These are phyloP conservation scores for Cystobasidiopsis lactophilus DNA, from an alignment of 768 basidiomycete genomes.

Conservation along the genomic window DNA sequence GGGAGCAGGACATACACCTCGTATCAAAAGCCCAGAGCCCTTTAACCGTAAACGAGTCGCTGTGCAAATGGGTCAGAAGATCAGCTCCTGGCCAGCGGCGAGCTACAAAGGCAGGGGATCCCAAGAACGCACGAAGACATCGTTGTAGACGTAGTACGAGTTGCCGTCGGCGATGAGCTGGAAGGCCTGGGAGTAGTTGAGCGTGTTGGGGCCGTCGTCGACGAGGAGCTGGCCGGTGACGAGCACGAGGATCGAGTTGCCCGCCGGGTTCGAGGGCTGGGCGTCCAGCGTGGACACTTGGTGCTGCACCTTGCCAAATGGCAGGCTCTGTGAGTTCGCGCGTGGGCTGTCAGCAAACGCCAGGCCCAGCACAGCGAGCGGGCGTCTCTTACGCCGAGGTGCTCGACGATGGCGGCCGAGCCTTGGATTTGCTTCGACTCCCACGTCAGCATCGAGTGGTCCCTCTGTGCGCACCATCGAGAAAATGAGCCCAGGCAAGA, in stretches of 20 bases:
- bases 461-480: slow-evolving; percentile 33
- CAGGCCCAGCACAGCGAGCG: background rate
- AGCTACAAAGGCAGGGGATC: too few species aligned
- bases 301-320: slow-evolving; percentile 64
- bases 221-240: slow-evolving; percentile 76
- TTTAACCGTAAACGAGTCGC: too few species aligned
- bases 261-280: slow-evolving; percentile 48
- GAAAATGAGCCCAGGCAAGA: slow-evolving; percentile 8
- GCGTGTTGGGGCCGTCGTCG: slow-evolving; percentile 53
- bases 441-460: slow-evolving; percentile 62
- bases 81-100: too few species aligned
- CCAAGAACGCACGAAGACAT: too few species aligned
- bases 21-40: too few species aligned
- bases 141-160: slow-evolving; percentile 53
- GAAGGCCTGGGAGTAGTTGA: slow-evolving; percentile 83
- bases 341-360: background rate
- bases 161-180: slow-evolving; percentile 55
- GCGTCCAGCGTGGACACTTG: slow-evolving; percentile 61
- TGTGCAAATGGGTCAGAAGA: too few species aligned
- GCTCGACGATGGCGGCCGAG: slow-evolving; percentile 36
- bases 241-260: slow-evolving; percentile 46
- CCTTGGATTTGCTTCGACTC: slow-evolving; percentile 46
- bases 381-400: slow-evolving; percentile 40
- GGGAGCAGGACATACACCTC: too few species aligned
- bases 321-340: slow-evolving; percentile 43